Percentiles rank a stretch among this genome's conserved stretches.
Conservation (phyloP, 345 rosid genomes). For the Firmiana major region DNA sequence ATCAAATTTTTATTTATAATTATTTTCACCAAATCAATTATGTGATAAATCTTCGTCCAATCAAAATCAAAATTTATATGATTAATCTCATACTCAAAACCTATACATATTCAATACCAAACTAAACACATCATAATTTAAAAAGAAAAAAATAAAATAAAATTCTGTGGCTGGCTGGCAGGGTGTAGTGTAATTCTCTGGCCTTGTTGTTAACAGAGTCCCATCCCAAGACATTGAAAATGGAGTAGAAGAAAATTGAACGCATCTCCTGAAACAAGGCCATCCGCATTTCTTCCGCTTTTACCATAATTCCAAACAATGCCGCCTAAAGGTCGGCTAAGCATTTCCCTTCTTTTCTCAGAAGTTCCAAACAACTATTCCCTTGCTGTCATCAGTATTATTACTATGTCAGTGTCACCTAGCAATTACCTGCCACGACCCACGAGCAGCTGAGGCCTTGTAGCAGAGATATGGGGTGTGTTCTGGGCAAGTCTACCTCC, state of each 20-base stretch:
- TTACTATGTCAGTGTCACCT: constrained; percentile 19
- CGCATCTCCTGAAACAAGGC: neutral
- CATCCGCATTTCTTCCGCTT: too few relatives aligned
- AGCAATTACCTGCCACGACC: constrained; percentile 2
- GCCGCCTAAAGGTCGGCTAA: constrained; percentile 32
- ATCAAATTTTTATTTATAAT: too few relatives aligned
- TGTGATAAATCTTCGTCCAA: too few relatives aligned
- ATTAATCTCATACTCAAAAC: too few relatives aligned
- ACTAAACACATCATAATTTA: too few relatives aligned
- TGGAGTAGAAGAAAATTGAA: constrained; percentile 17
- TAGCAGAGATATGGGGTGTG: constrained; percentile 43
- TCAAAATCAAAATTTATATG: too few relatives aligned
- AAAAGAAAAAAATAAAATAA: too few relatives aligned
- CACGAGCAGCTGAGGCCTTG: neutral
- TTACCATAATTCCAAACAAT: constrained; percentile 32
- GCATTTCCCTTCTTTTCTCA: neutral
- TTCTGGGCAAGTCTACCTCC: constrained; percentile 20
- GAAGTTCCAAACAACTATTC: neutral
- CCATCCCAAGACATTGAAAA: constrained; percentile 18
- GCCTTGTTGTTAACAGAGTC: constrained; percentile 10
- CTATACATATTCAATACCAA: too few relatives aligned
- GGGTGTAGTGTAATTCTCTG: too few relatives aligned
- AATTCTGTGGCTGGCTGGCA: too few relatives aligned
- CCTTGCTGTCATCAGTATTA: neutral
- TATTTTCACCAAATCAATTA: too few relatives aligned